Conservation (phyloP, 108 stramenopile genomes). For the Nannochloropsis salina region DNA sequence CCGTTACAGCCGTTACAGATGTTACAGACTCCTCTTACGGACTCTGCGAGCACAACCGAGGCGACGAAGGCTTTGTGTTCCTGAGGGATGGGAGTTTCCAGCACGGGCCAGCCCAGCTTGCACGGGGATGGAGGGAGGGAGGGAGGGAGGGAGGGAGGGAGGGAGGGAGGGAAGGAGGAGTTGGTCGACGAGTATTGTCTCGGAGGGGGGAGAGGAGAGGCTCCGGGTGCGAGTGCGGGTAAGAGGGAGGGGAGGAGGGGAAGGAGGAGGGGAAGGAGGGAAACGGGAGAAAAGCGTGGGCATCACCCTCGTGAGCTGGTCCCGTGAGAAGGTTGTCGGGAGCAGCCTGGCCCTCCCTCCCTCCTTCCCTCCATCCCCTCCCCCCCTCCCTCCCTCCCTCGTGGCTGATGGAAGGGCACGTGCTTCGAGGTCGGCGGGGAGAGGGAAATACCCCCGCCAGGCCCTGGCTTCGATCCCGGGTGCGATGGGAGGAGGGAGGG, state of each 20-base stretch:
- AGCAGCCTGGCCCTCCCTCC: neutral
- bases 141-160: neutral
- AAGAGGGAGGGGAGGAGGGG: neutral
- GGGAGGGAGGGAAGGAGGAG: neutral
- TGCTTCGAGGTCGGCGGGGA: neutral
- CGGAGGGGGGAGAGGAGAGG: constrained; percentile 15
- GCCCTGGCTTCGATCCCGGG: neutral
- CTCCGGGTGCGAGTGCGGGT: neutral
- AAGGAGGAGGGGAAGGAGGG: neutral
- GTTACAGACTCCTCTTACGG: neutral
- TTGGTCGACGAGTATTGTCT: neutral
- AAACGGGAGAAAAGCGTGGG: neutral
- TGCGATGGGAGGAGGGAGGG: neutral
- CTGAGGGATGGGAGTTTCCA: neutral
- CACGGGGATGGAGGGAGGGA: neutral
- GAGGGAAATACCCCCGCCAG: neutral
- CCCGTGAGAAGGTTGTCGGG: neutral
- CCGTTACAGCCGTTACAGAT: too few relatives aligned
- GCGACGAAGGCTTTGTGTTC: neutral
- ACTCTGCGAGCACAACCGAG: neutral
- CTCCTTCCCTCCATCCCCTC: neutral
- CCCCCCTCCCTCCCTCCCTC: neutral
- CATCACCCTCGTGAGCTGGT: neutral
- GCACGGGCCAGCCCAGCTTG: neutral
- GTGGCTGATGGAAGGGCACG: neutral